Percentiles rank a stretch among this genome's conserved stretches.
Conservation (phyloP, 768 basidiomycete genomes). For the Leccinum pellstonianum region DNA sequence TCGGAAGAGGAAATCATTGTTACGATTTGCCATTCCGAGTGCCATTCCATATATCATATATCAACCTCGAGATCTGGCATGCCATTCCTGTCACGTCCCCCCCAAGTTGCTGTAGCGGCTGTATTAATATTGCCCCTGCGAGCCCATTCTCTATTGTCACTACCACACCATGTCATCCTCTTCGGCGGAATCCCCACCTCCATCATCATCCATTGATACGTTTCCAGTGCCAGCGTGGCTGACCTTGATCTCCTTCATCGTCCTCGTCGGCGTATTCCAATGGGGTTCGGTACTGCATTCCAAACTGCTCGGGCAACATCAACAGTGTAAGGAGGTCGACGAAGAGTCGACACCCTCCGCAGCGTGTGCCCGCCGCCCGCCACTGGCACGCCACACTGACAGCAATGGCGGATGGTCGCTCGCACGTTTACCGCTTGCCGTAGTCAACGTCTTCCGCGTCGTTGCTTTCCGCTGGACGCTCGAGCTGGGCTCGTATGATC, state of each 20-base stretch:
- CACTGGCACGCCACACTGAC: background rate
- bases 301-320: constrained; percentile 12
- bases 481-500: constrained; percentile 43
- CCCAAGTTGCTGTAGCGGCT: background rate
- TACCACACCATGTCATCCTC: constrained; percentile 1
- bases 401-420: constrained; percentile 36
- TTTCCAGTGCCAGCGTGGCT: constrained; percentile 21
- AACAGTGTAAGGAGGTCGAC: background rate
- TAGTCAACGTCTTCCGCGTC: constrained; percentile 45
- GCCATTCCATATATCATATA: constrained; percentile 7
- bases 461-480: constrained; percentile 49
- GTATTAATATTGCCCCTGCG: background rate
- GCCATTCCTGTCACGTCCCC: background rate
- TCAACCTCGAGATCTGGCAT: background rate
- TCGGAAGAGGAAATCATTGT: constrained; percentile 1
- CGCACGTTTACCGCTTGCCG: constrained; percentile 37
- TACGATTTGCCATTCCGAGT: background rate
- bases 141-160: background rate
- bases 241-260: constrained; percentile 13
- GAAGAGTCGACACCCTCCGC: background rate
- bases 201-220: background rate
- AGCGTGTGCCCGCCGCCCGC: background rate
- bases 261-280: constrained; percentile 23
- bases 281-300: constrained; percentile 27
- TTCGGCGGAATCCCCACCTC: background rate